Evolutionary conservation across 257 asterid species (phyloP).

Genomic region (Gentiana straminea): DNA sequence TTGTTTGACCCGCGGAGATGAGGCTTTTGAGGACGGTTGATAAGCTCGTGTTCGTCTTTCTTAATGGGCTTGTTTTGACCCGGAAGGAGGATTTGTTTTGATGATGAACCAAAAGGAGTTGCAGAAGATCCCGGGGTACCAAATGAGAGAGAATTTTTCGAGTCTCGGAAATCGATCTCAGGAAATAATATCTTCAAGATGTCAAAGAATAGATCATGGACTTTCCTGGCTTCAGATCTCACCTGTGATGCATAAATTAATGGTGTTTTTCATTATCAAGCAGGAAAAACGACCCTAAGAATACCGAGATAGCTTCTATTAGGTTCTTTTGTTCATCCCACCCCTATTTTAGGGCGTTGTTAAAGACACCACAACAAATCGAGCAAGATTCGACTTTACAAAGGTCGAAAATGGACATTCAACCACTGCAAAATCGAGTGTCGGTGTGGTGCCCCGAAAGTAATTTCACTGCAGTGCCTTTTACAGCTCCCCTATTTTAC

Average conservation of each 20-base stretch:
- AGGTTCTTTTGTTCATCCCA: too few relatives aligned
- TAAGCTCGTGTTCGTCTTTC: constrained; percentile 36
- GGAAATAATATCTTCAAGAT: constrained; percentile 72
- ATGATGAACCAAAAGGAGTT: constrained; percentile 42
- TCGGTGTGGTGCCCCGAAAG: too few relatives aligned
- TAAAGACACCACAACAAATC: too few relatives aligned
- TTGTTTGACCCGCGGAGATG: constrained; percentile 42
- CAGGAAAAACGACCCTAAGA: too few relatives aligned
- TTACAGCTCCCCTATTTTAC: too few relatives aligned
- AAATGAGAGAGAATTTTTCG: constrained; percentile 59
- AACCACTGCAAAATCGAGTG: too few relatives aligned
- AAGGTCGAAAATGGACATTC: too few relatives aligned
- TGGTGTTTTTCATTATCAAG: too few relatives aligned
- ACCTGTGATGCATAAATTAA: constrained; percentile 35
- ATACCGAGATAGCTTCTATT: too few relatives aligned
- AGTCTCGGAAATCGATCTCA: constrained; percentile 76
- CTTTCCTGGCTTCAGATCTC: constrained; percentile 83
- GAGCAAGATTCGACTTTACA: too few relatives aligned
- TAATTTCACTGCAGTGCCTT: too few relatives aligned
- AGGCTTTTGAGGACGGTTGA: constrained; percentile 47
- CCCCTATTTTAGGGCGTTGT: too few relatives aligned
- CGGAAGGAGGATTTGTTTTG: constrained; percentile 37
- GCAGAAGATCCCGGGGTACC: constrained; percentile 25
- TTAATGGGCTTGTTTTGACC: constrained; percentile 57
- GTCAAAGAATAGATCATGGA: constrained; percentile 94